These are phyloP conservation scores for Gracilaria vermiculophylla DNA, from an alignment of 23 red algal species.

Conservation along the genomic window DNA sequence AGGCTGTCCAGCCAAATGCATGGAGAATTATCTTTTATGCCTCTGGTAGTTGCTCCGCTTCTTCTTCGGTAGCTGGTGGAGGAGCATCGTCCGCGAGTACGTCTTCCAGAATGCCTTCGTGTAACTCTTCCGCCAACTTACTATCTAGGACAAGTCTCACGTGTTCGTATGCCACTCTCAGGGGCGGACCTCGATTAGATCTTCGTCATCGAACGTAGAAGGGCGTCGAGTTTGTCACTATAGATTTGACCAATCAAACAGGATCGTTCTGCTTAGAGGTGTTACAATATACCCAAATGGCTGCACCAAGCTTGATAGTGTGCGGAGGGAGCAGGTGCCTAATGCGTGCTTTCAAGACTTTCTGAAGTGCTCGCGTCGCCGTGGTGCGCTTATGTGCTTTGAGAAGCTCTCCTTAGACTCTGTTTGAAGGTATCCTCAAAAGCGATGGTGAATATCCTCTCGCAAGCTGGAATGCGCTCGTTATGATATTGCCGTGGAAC, in stretches of 20 bases:
- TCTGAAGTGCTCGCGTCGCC: no score
- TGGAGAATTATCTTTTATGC: no score
- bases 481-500: no score
- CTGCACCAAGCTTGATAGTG: no score
- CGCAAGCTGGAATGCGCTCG: no score
- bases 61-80: neutral
- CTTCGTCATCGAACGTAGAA: neutral
- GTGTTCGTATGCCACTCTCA: neutral
- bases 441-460: constrained; percentile 22
- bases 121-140: neutral
- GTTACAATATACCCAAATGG: neutral
- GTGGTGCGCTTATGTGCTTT: neutral
- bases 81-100: neutral
- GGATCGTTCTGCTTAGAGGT: neutral
- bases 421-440: neutral
- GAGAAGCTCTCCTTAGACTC: neutral
- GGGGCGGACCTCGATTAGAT: neutral
- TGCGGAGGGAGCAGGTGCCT: no score
- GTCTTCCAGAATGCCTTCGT: neutral
- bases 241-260: neutral
- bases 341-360: no score
- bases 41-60: no score
- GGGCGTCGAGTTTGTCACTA: neutral
- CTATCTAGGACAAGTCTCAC: neutral
- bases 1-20: no score